A percentile compares a stretch with the other conserved stretches of the same genome.
Conservation (phyloP, 441 rosid species). For the Euphorbia corollata region DNA sequence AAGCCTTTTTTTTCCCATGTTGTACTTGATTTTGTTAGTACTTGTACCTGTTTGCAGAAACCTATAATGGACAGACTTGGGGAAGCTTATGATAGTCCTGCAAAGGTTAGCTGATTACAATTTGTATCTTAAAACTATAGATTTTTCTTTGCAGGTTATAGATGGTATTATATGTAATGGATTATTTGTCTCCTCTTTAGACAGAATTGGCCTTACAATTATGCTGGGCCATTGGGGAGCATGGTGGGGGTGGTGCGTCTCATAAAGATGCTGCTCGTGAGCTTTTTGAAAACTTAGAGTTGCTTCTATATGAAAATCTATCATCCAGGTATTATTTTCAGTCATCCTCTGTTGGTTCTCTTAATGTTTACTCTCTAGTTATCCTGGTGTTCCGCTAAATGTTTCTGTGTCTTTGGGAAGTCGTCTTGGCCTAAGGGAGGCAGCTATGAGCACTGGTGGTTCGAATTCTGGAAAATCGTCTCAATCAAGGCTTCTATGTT, state of each 20-base stretch:
- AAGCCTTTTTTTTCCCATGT: not conserved
- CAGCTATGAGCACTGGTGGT: slow-evolving; percentile 35
- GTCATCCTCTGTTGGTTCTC: slow-evolving; percentile 1
- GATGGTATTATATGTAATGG: not conserved
- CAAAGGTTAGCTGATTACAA: slow-evolving; percentile 51
- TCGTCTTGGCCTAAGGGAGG: slow-evolving; percentile 68
- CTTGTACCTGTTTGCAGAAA: slow-evolving; percentile 40
- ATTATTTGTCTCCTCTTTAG: slow-evolving; percentile 29
- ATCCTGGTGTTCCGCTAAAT: slow-evolving; percentile 11
- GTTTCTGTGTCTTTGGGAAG: slow-evolving; percentile 33
- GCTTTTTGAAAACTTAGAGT: slow-evolving; percentile 86
- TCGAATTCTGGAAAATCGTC: slow-evolving; percentile 49
- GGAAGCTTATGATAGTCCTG: slow-evolving; percentile 89
- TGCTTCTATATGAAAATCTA: slow-evolving; percentile 87
- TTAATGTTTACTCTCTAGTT: slow-evolving; percentile 11
- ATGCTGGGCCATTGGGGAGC: slow-evolving; percentile 98
- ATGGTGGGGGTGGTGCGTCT: slow-evolving; percentile 85
- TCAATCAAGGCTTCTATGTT: slow-evolving; percentile 86
- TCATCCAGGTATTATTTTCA: slow-evolving; percentile 55
- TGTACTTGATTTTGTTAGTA: not conserved
- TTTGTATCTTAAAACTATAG: not conserved
- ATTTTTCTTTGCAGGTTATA: not conserved
- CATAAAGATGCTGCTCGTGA: slow-evolving; percentile 94
- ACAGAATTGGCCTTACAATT: slow-evolving; percentile 83
- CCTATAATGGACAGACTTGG: slow-evolving; percentile 89